These are phyloP conservation scores for Phaffomyces thermotolerans DNA, from an alignment of 805 yeast species.

Conservation along the genomic window DNA sequence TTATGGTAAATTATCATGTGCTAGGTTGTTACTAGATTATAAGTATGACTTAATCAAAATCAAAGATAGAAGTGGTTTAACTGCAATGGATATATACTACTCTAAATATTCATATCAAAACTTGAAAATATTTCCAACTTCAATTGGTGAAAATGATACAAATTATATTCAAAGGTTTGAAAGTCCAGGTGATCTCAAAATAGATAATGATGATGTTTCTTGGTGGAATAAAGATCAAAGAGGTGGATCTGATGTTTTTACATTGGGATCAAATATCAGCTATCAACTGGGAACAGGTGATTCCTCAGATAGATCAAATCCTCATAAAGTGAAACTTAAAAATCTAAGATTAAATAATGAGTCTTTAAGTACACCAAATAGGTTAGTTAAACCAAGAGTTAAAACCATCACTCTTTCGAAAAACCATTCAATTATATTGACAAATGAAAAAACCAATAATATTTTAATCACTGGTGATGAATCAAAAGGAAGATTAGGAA, in stretches of 20 bases:
- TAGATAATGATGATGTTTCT: slow-evolving; percentile 8
- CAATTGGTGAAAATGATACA: slow-evolving; percentile 25
- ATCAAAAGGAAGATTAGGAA: slow-evolving; percentile 61
- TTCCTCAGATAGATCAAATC: slow-evolving; percentile 39
- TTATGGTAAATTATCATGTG: slow-evolving; percentile 49
- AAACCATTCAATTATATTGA: slow-evolving; percentile 55
- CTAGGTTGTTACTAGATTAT: slow-evolving; percentile 34
- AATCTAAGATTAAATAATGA: slow-evolving; percentile 10
- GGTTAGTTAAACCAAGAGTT: slow-evolving; percentile 37
- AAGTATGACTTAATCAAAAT: slow-evolving; percentile 36
- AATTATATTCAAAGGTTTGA: slow-evolving; percentile 14
- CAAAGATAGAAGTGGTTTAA: slow-evolving; percentile 63
- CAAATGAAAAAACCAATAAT: slow-evolving; percentile 39
- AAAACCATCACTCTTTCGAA: slow-evolving; percentile 48
- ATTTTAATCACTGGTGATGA: slow-evolving; percentile 61
- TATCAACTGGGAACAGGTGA: slow-evolving; percentile 63
- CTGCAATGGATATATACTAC: slow-evolving; percentile 60
- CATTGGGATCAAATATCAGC: slow-evolving; percentile 58
- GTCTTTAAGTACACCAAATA: slow-evolving; percentile 17
- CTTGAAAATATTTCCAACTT: slow-evolving; percentile 36
- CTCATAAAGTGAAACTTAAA: slow-evolving; percentile 32
- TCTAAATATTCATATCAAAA: slow-evolving; percentile 33
- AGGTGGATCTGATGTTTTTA: slow-evolving; percentile 53
- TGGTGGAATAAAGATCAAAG: slow-evolving; percentile 37
- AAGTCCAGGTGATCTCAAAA: slow-evolving; percentile 2